phyloP scores from a whole-genome alignment of 1,139 yeast genomes.

The Candida gigantensis region DNA sequence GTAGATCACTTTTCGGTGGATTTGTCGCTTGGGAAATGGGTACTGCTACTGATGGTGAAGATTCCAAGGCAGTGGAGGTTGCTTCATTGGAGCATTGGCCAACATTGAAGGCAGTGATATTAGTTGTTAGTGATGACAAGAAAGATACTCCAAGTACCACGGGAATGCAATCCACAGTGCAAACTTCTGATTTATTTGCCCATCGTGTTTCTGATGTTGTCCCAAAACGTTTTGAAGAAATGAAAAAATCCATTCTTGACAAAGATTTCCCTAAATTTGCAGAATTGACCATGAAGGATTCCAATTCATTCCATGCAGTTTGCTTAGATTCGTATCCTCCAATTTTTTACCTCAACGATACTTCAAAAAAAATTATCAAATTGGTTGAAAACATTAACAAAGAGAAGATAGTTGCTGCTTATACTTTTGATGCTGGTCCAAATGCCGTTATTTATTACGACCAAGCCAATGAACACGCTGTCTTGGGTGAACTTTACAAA shows the following conservation, averaged over 20 bases:
- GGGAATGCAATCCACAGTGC: conserved; percentile 95
- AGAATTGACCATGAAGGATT: conserved; percentile 90
- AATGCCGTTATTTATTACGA: conserved; percentile 93
- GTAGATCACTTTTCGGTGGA: conserved; percentile 95
- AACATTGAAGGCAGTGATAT: conserved; percentile 82
- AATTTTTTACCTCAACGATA: conserved; percentile 90
- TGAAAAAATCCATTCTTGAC: conserved; percentile 71
- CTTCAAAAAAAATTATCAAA: conserved; percentile 86
- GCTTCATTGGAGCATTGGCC: conserved; percentile 92
- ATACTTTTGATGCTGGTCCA: conserved; percentile 99
- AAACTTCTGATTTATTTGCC: conserved; percentile 81
- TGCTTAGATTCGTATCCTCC: conserved; percentile 96
- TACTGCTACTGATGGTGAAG: conserved; percentile 63
- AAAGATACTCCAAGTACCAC: conserved; percentile 93
- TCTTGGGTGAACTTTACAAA: conserved; percentile 60
- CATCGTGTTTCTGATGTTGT: conserved; percentile 79
- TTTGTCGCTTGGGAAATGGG: conserved; percentile 99
- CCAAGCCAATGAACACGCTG: conserved; percentile 64
- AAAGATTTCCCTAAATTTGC: conserved; percentile 82
- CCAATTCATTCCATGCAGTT: conserved; percentile 96
- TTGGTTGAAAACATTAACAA: conserved; percentile 77
- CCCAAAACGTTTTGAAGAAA: conserved; percentile 77
- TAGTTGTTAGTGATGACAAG: conserved; percentile 89
- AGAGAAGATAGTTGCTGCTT: conserved; percentile 80
- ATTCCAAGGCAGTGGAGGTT: conserved; percentile 89